A percentile compares a stretch with the other conserved stretches of the same genome.
phyloP scores from a whole-genome alignment of 1,284 basidiomycete genomes.

The Sparassis latifolia region DNA sequence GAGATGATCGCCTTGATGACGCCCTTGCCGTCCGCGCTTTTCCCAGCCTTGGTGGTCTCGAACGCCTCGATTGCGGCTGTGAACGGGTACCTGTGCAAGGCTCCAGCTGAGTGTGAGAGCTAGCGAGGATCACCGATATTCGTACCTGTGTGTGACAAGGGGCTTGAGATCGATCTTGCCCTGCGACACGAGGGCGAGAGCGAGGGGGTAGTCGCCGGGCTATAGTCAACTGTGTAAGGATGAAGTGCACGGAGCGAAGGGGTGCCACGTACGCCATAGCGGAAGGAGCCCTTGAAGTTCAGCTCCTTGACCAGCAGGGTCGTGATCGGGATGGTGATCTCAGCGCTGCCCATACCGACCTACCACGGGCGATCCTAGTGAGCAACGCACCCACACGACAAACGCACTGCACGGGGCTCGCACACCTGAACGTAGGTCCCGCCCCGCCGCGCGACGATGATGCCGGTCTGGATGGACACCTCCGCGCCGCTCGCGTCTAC shows the following conservation, averaged over 20 bases:
- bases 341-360: constrained; percentile 71
- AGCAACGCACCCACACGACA: background rate
- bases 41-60: constrained; percentile 71
- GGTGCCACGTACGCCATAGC: constrained; percentile 60
- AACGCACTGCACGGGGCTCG: background rate
- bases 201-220: constrained; percentile 83
- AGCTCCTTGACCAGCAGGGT: constrained; percentile 71
- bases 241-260: constrained; percentile 1
- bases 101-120: constrained; percentile 21
- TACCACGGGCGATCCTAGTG: constrained; percentile 21
- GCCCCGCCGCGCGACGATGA: constrained; percentile 66
- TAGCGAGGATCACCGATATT: background rate
- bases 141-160: constrained; percentile 79
- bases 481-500: constrained; percentile 89
- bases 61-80: constrained; percentile 76
- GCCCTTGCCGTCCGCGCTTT: constrained; percentile 69
- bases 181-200: constrained; percentile 73
- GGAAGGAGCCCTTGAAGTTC: constrained; percentile 81
- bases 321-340: constrained; percentile 58
- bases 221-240: constrained; percentile 20
- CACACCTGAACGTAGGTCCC: constrained; percentile 67
- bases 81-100: constrained; percentile 58
- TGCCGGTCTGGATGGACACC: constrained; percentile 78
- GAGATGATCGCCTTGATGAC: constrained; percentile 76
- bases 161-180: constrained; percentile 85